These are phyloP conservation scores for Plantago coronopus DNA, from an alignment of 305 asterid species.

Conservation along the genomic window DNA sequence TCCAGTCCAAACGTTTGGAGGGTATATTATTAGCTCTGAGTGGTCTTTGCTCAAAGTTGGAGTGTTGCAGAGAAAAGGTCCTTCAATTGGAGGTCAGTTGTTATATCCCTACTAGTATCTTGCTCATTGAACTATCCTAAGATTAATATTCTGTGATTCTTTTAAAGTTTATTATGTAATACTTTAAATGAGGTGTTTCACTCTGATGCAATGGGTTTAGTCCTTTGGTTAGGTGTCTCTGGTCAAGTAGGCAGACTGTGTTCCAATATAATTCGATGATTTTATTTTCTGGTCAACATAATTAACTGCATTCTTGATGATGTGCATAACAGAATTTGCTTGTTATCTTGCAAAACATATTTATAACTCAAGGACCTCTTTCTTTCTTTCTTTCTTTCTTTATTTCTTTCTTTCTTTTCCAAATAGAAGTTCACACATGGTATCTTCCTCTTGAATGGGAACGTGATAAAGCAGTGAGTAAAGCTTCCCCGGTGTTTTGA, in stretches of 20 bases:
- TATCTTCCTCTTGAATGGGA: background rate
- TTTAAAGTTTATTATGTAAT: background rate
- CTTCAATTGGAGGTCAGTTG: conserved; percentile 58
- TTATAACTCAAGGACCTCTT: background rate
- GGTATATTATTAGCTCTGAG: conserved; percentile 77
- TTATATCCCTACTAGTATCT: conserved; percentile 17
- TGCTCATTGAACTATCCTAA: conserved; percentile 11
- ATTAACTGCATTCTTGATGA: background rate
- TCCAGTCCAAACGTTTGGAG: conserved; percentile 57
- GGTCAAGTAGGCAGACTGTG: background rate
- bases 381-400: no score
- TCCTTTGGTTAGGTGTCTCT: background rate
- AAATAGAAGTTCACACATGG: no score
- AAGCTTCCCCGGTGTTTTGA: background rate
- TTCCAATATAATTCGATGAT: background rate
- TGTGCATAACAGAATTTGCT: background rate
- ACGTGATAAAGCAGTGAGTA: background rate
- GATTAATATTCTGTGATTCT: background rate
- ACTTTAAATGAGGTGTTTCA: background rate
- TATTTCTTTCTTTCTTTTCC: no score
- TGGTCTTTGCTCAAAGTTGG: conserved; percentile 74
- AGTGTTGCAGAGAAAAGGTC: conserved; percentile 77
- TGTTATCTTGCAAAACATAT: conserved; percentile 6
- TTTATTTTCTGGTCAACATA: background rate
- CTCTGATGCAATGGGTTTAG: background rate